Conservation (phyloP, 1,284 basidiomycete genomes). For the Ganoderma multipileum region DNA sequence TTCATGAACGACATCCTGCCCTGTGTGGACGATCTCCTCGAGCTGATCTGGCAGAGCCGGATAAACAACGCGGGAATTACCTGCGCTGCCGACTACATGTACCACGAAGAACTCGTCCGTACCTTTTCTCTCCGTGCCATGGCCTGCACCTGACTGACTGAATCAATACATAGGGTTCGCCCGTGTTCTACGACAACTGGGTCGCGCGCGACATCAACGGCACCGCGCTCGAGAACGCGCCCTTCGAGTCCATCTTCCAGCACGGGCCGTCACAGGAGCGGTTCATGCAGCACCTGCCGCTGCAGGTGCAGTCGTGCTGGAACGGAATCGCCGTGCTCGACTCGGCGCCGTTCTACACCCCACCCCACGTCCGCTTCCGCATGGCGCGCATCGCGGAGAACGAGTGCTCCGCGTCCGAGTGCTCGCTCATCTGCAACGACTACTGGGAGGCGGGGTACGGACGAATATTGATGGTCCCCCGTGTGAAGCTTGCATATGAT, state of each 20-base stretch:
- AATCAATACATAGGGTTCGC: constrained; percentile 57
- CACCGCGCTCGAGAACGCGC: constrained; percentile 94
- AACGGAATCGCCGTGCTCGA: constrained; percentile 94
- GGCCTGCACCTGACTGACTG: constrained; percentile 14
- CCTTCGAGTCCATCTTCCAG: constrained; percentile 93
- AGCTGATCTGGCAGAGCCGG: constrained; percentile 93
- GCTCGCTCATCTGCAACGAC: constrained; percentile 94
- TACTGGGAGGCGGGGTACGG: constrained; percentile 95
- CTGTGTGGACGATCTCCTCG: constrained; percentile 93
- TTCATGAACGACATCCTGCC: constrained; percentile 99
- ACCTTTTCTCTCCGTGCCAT: neutral
- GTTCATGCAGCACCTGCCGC: constrained; percentile 89
- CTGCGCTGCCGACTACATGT: constrained; percentile 97
- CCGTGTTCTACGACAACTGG: constrained; percentile 98
- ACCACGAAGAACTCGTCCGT: constrained; percentile 88
- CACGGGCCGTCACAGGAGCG: constrained; percentile 76
- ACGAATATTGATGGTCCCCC: constrained; percentile 93
- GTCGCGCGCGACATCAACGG: constrained; percentile 97
- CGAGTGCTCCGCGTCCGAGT: constrained; percentile 94
- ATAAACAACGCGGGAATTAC: constrained; percentile 95
- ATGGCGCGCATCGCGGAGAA: constrained; percentile 87
- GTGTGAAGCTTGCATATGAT: constrained; percentile 95
- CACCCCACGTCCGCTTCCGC: constrained; percentile 89
- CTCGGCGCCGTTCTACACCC: constrained; percentile 90
- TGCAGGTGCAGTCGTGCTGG: constrained; percentile 97